Evolutionary conservation across 108 stramenopile species (phyloP), one percentile per base, ranked within the genome.

Genomic region (Hondaea fermentalgiana): DNA sequence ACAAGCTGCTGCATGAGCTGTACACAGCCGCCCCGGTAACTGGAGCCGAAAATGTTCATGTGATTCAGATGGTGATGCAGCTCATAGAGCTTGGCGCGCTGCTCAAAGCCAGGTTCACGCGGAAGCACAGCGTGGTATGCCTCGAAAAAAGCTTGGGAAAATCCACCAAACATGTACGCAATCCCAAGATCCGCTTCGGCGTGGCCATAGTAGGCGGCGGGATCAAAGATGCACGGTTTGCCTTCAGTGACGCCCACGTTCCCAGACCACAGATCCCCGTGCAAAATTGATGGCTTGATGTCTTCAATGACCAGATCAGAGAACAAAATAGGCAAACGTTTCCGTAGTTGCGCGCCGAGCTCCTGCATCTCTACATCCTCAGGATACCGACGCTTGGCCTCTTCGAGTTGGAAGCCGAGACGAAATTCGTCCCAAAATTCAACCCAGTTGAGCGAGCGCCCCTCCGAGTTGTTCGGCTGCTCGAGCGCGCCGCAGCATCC

Each of bases 11-110:
- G 64, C 64, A 69, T 4, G 14, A 69, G 64, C 42, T 17, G 64
- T 10, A 69, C 25, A 1, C 64, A 69, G 42, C 64, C 87, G 58
- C 19, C 72, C 10, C 93, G 60, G 87, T 94, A 94, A 16, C 94
- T 92, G 25, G 90, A 90, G 28, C 93, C 93, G 87, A 94, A 94
- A 19, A 94, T 72, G 58, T 94, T 94, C 88, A 93, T 93, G 90
- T 94, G 94, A 60, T 94, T 94, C 1, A 94, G 88, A 44, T 94
- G 93, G 87, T 94, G 94, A 59, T 94, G 93, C 6, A 91, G 92
- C 90, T 93, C 93, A 64, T 94, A 94, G 14, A 94, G 90, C 5
- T 92, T 92, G 60, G 92, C 91, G 72, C 94, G 90, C 59, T 92
- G 88, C 0, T 89, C 57, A 43, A 94, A 94, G 19, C 93, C 93